These are phyloP conservation scores for Arthroderma sp. DNA, from an alignment of 2,329 filamentous ascomycete genomes.

Conservation along the genomic window DNA sequence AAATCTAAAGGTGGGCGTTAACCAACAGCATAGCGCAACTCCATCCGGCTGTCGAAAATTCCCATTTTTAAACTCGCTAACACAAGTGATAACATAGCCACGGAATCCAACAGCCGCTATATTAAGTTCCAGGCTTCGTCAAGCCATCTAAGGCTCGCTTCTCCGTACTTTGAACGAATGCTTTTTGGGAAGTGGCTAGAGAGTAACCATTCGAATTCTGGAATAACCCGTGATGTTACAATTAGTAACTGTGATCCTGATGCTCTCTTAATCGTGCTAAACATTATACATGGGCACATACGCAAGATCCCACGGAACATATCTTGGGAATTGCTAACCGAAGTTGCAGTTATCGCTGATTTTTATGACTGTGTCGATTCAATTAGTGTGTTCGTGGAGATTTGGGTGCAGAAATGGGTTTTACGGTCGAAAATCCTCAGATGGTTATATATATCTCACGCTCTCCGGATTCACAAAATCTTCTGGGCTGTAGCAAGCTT, in stretches of 20 bases:
- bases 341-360: constrained; percentile 33
- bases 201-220: not conserved
- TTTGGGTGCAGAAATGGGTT: constrained; percentile 25
- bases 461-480: not conserved
- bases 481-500: not conserved
- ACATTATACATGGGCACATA: constrained; percentile 34
- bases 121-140: not conserved
- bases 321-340: constrained; percentile 30
- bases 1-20: too few species aligned
- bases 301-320: constrained; percentile 28
- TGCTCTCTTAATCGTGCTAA: constrained; percentile 30
- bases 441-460: not conserved
- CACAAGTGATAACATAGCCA: not conserved
- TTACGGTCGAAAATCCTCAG: not conserved
- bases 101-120: not conserved
- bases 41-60: too few species aligned
- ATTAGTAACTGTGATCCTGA: constrained; percentile 16
- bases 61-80: too few species aligned
- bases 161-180: constrained; percentile 1
- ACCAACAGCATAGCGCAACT: too few species aligned
- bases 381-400: constrained; percentile 29
- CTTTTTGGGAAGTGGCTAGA: not conserved
- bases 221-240: not conserved
- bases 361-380: constrained; percentile 32
- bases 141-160: constrained; percentile 1